These are phyloP conservation scores for Esteya vermicola DNA, from an alignment of 2,329 filamentous ascomycete genomes.

Conservation along the genomic window DNA sequence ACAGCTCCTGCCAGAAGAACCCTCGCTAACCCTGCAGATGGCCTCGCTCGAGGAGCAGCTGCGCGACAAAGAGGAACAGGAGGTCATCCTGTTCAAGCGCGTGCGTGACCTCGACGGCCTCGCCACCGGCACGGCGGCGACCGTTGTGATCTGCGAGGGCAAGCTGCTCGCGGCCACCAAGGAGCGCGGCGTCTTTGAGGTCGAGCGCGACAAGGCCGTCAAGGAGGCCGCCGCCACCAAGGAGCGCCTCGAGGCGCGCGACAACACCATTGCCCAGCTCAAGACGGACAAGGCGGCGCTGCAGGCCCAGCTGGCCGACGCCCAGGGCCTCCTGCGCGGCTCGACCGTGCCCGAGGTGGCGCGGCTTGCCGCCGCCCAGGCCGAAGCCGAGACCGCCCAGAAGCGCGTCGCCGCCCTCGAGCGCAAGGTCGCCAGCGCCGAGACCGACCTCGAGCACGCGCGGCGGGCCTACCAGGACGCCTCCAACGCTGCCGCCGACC, in stretches of 20 bases:
- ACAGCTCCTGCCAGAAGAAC: neutral
- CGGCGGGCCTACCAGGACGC: constrained; percentile 45
- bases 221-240: constrained; percentile 21
- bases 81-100: constrained; percentile 17
- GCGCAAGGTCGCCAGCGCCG: constrained; percentile 19
- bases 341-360: constrained; percentile 23
- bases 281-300: constrained; percentile 22
- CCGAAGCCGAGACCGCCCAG: constrained; percentile 23
- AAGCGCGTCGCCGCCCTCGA: constrained; percentile 24
- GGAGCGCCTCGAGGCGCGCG: constrained; percentile 22
- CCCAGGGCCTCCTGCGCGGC: constrained; percentile 18
- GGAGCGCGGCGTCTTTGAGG: constrained; percentile 34
- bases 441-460: constrained; percentile 40
- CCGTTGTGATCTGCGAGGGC: constrained; percentile 28
- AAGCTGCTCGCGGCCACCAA: constrained; percentile 34
- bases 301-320: constrained; percentile 21
- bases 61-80: constrained; percentile 14
- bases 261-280: constrained; percentile 22
- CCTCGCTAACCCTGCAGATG: constrained; percentile 2
- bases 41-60: constrained; percentile 21
- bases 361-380: constrained; percentile 25
- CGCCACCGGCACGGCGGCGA: constrained; percentile 29
- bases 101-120: constrained; percentile 30
- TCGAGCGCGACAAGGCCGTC: constrained; percentile 23
- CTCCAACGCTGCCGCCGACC: constrained; percentile 29